Conservation (phyloP, 1,284 basidiomycete genomes). For the Tremellales sp. region DNA sequence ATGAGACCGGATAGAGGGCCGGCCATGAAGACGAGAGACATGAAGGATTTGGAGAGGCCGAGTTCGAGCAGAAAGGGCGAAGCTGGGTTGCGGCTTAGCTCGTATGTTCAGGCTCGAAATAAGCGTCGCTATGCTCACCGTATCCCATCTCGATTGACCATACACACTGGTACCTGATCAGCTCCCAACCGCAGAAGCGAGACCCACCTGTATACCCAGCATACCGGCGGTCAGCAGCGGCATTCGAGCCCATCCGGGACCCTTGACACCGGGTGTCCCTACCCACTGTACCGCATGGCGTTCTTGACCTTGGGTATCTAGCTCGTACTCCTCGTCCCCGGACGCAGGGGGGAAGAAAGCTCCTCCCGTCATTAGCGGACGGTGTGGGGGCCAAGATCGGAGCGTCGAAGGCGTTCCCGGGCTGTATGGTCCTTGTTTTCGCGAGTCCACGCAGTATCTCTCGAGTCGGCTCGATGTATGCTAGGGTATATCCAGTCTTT, state of each 20-base stretch:
- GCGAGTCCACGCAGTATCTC: no score
- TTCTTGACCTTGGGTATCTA: conserved; percentile 21
- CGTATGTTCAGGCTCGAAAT: not conserved
- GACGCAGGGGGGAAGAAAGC: conserved; percentile 26
- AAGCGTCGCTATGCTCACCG: conserved; percentile 52
- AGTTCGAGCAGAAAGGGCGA: conserved; percentile 89
- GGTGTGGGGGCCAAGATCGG: no score
- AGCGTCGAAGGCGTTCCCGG: no score
- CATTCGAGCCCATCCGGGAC: conserved; percentile 61
- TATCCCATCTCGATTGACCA: conserved; percentile 93
- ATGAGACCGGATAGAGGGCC: conserved; percentile 88
- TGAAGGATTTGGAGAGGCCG: conserved; percentile 78
- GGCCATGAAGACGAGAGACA: conserved; percentile 89
- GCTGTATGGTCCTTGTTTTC: no score
- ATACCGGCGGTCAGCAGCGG: conserved; percentile 72
- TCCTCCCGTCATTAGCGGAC: conserved; percentile 33
- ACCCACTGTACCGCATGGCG: conserved; percentile 52
- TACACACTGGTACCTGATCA: conserved; percentile 48
- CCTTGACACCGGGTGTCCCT: conserved; percentile 57
- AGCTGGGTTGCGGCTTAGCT: conserved; percentile 49
- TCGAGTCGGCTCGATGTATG: no score
- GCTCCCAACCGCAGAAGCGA: not conserved
- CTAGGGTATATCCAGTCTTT: no score
- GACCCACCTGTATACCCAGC: conserved; percentile 67
- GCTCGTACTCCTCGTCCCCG: conserved; percentile 30